These are phyloP conservation scores for Orbilia blumenaviensis DNA, from an alignment of 2,329 filamentous ascomycete species.

Conservation along the genomic window DNA sequence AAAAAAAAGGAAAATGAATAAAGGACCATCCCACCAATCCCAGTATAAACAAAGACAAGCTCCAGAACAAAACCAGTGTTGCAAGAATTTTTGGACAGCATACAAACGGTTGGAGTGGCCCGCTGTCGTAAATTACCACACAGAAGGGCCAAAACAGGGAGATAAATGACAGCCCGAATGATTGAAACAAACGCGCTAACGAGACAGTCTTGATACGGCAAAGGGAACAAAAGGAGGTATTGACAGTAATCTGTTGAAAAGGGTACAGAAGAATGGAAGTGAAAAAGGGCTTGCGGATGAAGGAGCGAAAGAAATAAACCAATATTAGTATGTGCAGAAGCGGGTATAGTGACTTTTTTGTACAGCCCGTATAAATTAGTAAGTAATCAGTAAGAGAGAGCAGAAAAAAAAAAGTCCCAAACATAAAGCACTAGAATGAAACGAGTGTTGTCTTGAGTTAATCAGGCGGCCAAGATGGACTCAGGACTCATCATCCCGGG, in stretches of 20 bases:
- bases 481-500: conserved; percentile 83
- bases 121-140: neutral
- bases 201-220: conserved; percentile 12
- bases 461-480: conserved; percentile 67
- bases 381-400: conserved; percentile 3
- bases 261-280: conserved; percentile 5
- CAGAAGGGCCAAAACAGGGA: neutral
- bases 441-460: neutral
- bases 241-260: conserved; percentile 8
- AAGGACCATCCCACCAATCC: conserved; percentile 9
- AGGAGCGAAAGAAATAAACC: neutral
- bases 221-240: neutral
- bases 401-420: neutral
- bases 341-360: conserved; percentile 15
- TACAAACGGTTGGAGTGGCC: neutral
- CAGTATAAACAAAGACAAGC: conserved; percentile 11
- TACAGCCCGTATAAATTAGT: conserved; percentile 22
- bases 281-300: neutral
- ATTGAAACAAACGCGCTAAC: conserved; percentile 3
- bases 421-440: conserved; percentile 13
- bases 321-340: conserved; percentile 17
- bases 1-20: too few species aligned
- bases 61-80: conserved; percentile 4
- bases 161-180: neutral
- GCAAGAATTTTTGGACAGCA: neutral